Conservation (phyloP, 306 rosid genomes). For the Begonia fuchsioides region DNA sequence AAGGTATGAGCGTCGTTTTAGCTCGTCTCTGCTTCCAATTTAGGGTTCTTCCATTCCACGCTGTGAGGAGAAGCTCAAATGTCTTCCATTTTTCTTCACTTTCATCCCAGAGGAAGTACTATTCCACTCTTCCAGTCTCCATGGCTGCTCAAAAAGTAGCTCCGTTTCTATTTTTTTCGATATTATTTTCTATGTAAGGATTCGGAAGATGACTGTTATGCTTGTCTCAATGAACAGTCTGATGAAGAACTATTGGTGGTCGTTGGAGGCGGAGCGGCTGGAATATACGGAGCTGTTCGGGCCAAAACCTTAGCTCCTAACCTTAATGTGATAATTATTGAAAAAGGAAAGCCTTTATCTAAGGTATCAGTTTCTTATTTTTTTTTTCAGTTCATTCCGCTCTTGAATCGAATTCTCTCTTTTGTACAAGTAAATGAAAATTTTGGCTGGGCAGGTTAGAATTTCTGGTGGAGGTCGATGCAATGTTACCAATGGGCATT, state of each 20-base stretch:
- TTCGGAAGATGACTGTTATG: background rate
- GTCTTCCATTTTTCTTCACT: constrained; percentile 4
- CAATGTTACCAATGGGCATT: constrained; percentile 90
- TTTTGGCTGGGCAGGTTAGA: constrained; percentile 41
- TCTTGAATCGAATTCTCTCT: background rate
- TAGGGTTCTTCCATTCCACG: constrained; percentile 12
- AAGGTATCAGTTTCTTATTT: constrained; percentile 35
- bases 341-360: constrained; percentile 64
- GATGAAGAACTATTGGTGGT: constrained; percentile 59
- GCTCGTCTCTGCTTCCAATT: constrained; percentile 16
- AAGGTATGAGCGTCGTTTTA: constrained; percentile 20
- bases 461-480: constrained; percentile 94
- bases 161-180: background rate
- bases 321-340: constrained; percentile 53
- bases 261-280: constrained; percentile 94
- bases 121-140: constrained; percentile 15
- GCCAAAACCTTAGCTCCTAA: constrained; percentile 72
- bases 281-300: constrained; percentile 81
- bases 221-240: constrained; percentile 12
- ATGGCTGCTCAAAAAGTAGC: constrained; percentile 33
- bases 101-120: constrained; percentile 11
- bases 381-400: background rate
- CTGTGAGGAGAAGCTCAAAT: constrained; percentile 4
- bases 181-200: background rate
- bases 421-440: background rate